phyloP scores from a whole-genome alignment of 176 grass and related monocot genomes.

The Coix lacrymajobi region DNA sequence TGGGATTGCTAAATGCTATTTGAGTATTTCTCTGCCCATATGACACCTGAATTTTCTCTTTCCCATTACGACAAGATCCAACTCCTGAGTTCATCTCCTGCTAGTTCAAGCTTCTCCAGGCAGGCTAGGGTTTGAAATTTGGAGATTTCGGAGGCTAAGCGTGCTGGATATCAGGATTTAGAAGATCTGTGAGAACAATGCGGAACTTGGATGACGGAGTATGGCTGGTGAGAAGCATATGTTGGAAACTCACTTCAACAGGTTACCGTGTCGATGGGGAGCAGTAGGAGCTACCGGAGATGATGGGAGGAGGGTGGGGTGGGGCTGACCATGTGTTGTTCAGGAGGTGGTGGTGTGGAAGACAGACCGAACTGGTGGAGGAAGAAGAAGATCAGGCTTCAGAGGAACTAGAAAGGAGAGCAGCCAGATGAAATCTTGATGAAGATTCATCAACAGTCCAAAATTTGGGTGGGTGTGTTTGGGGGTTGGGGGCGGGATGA shows the following conservation, averaged over 20 bases:
- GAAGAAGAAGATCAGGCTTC: background rate
- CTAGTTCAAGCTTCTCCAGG: background rate
- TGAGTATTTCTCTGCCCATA: background rate
- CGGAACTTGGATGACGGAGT: background rate
- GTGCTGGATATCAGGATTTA: background rate
- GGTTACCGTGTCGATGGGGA: background rate
- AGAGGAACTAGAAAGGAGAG: background rate
- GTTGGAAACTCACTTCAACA: background rate
- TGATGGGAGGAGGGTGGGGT: background rate
- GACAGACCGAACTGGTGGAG: background rate
- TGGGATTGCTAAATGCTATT: background rate
- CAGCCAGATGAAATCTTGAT: background rate
- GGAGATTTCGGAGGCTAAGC: background rate
- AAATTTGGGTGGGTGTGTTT: background rate
- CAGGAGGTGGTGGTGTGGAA: background rate
- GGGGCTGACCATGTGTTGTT: background rate
- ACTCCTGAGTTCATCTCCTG: background rate
- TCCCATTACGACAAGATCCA: background rate
- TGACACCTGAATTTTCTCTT: background rate
- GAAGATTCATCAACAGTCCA: background rate
- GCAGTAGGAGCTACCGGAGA: background rate
- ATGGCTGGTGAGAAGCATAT: background rate
- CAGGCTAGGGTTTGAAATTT: background rate
- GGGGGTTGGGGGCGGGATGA: background rate
- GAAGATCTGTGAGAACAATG: background rate